Evolutionary conservation across 23 red algal genomes (phyloP), one percentile per base, ranked within the genome.

Genomic region (Agarophyton chilense): DNA sequence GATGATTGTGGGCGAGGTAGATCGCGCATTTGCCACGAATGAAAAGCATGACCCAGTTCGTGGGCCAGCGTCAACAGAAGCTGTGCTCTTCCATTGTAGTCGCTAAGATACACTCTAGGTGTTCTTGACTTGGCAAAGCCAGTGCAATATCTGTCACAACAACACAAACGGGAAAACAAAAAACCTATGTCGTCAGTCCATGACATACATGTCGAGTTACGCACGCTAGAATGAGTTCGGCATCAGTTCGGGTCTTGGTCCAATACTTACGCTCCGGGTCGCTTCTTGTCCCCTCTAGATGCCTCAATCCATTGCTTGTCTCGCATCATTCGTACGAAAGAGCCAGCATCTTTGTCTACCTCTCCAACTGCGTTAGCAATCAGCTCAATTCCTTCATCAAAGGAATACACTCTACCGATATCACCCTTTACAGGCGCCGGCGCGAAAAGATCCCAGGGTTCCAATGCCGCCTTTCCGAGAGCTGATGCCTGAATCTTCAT

Each of bases 281-380:
- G n/a, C 79, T 95, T 95, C 60, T 81, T 84, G 47, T 90, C 86
- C 19, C 85, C 92, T 39, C 79, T 72, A 10, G 85, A 90, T 32
- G 92, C 92, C 53, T 95, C 92, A 52, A 95, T 95, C 92, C 92
- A 95, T 33, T 62, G 47, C 4, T 87, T 79, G 10, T 95, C 92
- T 4, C 74, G 49, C 83, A 95, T 89, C 76, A 89, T 90, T n/a
- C 65, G 44, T 13, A 95, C 92, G 57, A 95, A 95, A 7, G 41
- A 31, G 19, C 92, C 92, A 0, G 78, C 86, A 9, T 89, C 60
- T 16, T 62, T 13, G 41, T 95, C 92, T 11, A 95, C 64, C 58
- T 68, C 67, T n/a, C 57, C 92, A 7, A 95, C 92, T 21, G 92
- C 84, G 25, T 81, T 57, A 3, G 84, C 78, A 72, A 95, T 95